These are phyloP conservation scores for Penicillium freii DNA, from an alignment of 2,329 filamentous ascomycete species.

Conservation along the genomic window DNA sequence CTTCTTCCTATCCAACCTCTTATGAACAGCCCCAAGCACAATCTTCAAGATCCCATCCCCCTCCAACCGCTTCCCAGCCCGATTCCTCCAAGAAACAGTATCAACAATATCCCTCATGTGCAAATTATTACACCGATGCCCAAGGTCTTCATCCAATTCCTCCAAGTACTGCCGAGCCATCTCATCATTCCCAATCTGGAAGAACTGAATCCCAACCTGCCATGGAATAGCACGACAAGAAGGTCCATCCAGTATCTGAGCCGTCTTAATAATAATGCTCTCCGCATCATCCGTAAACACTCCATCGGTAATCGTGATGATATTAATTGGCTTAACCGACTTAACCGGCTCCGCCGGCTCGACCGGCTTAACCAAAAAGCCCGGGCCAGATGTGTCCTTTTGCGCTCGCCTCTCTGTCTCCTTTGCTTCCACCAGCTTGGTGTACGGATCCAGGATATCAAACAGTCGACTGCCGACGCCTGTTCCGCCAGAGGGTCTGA, in stretches of 20 bases:
- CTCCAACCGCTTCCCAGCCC: slow-evolving; percentile 54
- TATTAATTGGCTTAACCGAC: slow-evolving; percentile 73
- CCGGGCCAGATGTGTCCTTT: slow-evolving; percentile 20
- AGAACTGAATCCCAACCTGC: slow-evolving; percentile 93
- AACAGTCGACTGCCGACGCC: slow-evolving; percentile 71
- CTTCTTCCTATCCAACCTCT: slow-evolving; percentile 28
- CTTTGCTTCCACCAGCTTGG: slow-evolving; percentile 54
- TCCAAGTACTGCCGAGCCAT: slow-evolving; percentile 64
- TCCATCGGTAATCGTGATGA: slow-evolving; percentile 93
- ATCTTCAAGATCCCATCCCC: slow-evolving; percentile 75
- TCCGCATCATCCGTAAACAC: slow-evolving; percentile 76
- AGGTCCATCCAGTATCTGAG: slow-evolving; percentile 64
- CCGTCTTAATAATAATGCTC: slow-evolving; percentile 63
- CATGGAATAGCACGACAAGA: slow-evolving; percentile 66
- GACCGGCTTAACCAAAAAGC: slow-evolving; percentile 59
- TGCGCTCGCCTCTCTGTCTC: slow-evolving; percentile 40
- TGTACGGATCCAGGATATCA: slow-evolving; percentile 70
- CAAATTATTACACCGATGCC: slow-evolving; percentile 46
- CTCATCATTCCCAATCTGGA: slow-evolving; percentile 79
- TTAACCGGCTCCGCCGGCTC: neutral
- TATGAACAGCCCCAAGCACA: slow-evolving; percentile 74
- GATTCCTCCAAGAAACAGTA: slow-evolving; percentile 69
- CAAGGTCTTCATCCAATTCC: slow-evolving; percentile 72
- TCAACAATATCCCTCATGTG: slow-evolving; percentile 82
- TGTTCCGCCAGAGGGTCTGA: slow-evolving; percentile 66